Evolutionary conservation across 2,329 filamentous ascomycete genomes (phyloP).

Genomic region (Penicillium occitanis): DNA sequence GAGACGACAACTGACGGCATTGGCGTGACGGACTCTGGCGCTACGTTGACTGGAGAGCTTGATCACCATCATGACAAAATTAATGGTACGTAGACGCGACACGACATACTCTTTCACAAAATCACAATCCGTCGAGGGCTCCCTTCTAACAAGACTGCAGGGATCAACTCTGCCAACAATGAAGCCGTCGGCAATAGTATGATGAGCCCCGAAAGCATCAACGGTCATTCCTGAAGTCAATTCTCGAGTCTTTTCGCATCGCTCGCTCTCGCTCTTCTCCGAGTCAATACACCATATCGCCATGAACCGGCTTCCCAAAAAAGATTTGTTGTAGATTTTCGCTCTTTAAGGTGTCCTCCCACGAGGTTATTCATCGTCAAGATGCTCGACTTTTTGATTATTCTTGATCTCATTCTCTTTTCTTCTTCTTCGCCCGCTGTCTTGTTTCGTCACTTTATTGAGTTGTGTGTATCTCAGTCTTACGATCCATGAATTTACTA

Average conservation of each 20-base stretch:
- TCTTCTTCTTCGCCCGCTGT: background rate
- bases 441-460: background rate
- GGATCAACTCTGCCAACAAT: slow-evolving; percentile 16
- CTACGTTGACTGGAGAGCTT: slow-evolving; percentile 18
- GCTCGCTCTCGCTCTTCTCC: slow-evolving; percentile 17
- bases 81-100: slow-evolving; percentile 36
- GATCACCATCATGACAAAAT: slow-evolving; percentile 26
- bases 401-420: background rate
- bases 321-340: background rate
- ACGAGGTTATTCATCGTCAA: background rate
- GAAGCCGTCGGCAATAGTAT: slow-evolving; percentile 61
- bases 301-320: background rate
- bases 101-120: slow-evolving; percentile 33
- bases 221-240: slow-evolving; percentile 39
- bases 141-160: slow-evolving; percentile 56
- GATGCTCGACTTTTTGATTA: background rate
- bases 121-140: slow-evolving; percentile 57
- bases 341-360: background rate
- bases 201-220: slow-evolving; percentile 81
- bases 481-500: slow-evolving; percentile 21
- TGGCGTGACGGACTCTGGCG: slow-evolving; percentile 10
- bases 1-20: slow-evolving; percentile 22
- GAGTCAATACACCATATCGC: background rate
- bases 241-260: slow-evolving; percentile 13
- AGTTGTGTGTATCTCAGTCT: background rate